phyloP scores from a whole-genome alignment of 2,329 filamentous ascomycete genomes.

The Fusarium armeniacum region DNA sequence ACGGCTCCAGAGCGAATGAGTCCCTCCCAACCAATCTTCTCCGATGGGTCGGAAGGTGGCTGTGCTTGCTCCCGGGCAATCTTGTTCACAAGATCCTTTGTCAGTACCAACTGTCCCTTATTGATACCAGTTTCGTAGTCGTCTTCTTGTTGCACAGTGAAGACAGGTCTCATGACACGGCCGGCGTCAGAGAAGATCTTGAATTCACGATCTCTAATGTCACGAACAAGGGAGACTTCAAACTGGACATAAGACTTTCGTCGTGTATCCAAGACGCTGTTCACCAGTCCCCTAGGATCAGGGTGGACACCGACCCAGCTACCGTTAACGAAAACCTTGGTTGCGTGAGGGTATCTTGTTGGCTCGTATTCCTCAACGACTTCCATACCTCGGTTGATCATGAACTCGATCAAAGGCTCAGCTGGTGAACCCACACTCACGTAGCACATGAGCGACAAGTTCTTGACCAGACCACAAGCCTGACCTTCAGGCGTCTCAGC shows the following conservation, averaged over 20 bases:
- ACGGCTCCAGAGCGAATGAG: conserved; percentile 87
- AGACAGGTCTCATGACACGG: conserved; percentile 92
- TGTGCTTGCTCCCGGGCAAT: conserved; percentile 81
- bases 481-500: conserved; percentile 99
- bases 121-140: conserved; percentile 71
- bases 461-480: conserved; percentile 97
- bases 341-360: conserved; percentile 86
- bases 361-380: conserved; percentile 95
- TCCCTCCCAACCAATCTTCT: conserved; percentile 88
- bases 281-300: conserved; percentile 87
- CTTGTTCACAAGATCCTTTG: conserved; percentile 82
- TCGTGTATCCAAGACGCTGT: conserved; percentile 81
- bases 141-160: conserved; percentile 91
- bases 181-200: conserved; percentile 98
- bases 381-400: conserved; percentile 96
- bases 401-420: conserved; percentile 87
- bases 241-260: conserved; percentile 87
- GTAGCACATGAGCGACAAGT: conserved; percentile 97
- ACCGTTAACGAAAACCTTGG: conserved; percentile 98
- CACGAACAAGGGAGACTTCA: conserved; percentile 93
- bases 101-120: conserved; percentile 82
- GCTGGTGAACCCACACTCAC: conserved; percentile 95
- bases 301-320: conserved; percentile 97
- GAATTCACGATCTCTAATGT: conserved; percentile 97
- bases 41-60: conserved; percentile 69